Base-by-base conservation (phyloP, 2,329 filamentous ascomycete species). In the Chaetomiaceae sp. region DNA sequence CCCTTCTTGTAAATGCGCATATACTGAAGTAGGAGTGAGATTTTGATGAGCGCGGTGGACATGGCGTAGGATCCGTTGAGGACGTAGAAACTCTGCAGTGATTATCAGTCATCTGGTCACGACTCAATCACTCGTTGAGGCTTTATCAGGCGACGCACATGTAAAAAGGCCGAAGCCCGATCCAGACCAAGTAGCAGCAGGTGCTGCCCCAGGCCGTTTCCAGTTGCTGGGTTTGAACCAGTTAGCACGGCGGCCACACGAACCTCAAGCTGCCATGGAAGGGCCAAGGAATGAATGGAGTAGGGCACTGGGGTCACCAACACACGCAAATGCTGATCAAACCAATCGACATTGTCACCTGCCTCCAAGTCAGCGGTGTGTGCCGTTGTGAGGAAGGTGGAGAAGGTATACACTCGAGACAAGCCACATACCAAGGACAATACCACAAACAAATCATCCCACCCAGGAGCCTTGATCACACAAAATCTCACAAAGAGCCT, bases 11-110 rank as follows among this genome's bases (percentile, higher is more conserved):
- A 68, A n/a, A 70, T 57, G 9, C 67, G 66, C 14, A 70, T 62
- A 54, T 68, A 71, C 31, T 70, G 68, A 10, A 65, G 52, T 1
- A 70, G 59, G 0, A 71, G 61, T 5, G 66, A 68, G 6, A 70
- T 59, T 41, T 71, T 71, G 59, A 68, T 65, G 25, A 69, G 62
- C 0, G 63, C 63, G 12, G 64, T 66, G 9, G 66, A 68, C 38
- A 66, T 51, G 14, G 53, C 58, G 54, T 68, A 70, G 8, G 63
- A 57, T 8, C 58, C 62, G 44, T 68, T 59, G 9, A 60, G 53
- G 3, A 68, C 53, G 51, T 68, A 70, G 50, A 66, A 66, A 10
- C 58, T 62, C 66, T 69, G 35, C 14, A 23, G 10, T 0, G 10
- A 20, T 5, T 20, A 23, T 48, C 27, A 53, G 35, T 10, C n/a